Evolutionary conservation across 2,329 filamentous ascomycete genomes (phyloP), one percentile per base, ranked within the genome.

Genomic region (Emergomyces orientalis): DNA sequence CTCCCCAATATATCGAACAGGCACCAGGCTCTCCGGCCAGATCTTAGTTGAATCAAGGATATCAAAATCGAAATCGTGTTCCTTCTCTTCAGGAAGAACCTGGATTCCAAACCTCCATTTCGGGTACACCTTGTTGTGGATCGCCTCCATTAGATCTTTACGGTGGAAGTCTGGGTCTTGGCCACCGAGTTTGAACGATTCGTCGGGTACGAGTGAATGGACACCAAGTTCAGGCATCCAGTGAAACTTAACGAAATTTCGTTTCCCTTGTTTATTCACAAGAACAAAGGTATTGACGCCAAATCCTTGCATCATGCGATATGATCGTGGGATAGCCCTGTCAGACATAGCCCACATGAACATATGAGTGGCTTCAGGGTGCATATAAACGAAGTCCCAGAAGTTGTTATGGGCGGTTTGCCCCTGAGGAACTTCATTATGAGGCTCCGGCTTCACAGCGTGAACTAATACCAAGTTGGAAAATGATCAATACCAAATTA

Each of bases 51-150:
- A 87, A 67, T 95, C 90, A 1, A 95, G 82, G 37, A 93, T 87
- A 69, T 94, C 90, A 65, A 94, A 93, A 7, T 93, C 90, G 65
- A 93, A 95, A 19, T 89, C 84, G 65, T 93, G 80, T 71, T 90
- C 84, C 58, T 86, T 82, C 9, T 81, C 81, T 66, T 93, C 89
- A 0, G 87, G 83, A 27, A 94, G 83, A 3, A 86, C 80, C 70
- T 95, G 90, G n/a, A 95, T 86, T 52, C 88, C 89, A 64, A 94
- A 90, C 70, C 88, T 88, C 89, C 89, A 94, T 70, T 86, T 88
- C 9, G 89, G 89, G 68, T 81, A 91, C 0, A 81, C 80, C 7
- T 88, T 88, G 19, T 79, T 85, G 14, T 88, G 85, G 60, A 94
- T 93, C 6, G 89, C 89, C 64, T 89, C 85, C 69, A 81, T 82